A percentile compares a stretch with the other conserved stretches of the same genome.
phyloP scores from a whole-genome alignment of 768 basidiomycete species.

The Collybia sordida region DNA sequence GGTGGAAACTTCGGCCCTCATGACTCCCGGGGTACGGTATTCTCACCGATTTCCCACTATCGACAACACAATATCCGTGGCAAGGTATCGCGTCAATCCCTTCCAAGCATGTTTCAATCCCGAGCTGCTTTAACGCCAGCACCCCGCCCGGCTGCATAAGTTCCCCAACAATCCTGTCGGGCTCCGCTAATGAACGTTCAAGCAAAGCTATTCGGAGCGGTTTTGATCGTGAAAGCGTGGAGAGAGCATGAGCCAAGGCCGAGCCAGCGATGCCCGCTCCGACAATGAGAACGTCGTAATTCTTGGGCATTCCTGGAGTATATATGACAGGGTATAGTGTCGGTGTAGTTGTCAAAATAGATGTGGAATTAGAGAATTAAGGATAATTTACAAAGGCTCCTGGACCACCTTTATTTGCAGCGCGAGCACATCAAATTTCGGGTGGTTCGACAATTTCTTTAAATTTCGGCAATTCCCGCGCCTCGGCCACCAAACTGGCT shows the following conservation, averaged over 20 bases:
- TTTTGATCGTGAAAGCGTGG: constrained; percentile 48
- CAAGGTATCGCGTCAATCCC: constrained; percentile 86
- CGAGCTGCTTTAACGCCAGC: constrained; percentile 71
- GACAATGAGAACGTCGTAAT: constrained; percentile 83
- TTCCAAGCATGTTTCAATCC: constrained; percentile 72
- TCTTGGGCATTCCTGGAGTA: not conserved
- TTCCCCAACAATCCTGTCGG: constrained; percentile 97
- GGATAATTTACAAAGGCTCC: too few species aligned
- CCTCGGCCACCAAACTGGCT: too few species aligned
- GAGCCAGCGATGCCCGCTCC: constrained; percentile 92
- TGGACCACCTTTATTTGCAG: too few species aligned
- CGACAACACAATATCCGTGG: constrained; percentile 83
- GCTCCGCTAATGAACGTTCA: constrained; percentile 89
- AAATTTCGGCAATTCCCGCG: too few species aligned
- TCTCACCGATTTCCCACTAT: constrained; percentile 66
- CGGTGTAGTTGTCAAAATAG: too few species aligned
- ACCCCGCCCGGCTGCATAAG: constrained; percentile 94
- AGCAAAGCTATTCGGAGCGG: constrained; percentile 81
- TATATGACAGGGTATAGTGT: too few species aligned
- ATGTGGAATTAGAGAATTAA: too few species aligned
- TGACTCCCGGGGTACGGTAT: constrained; percentile 81
- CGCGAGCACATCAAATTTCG: too few species aligned
- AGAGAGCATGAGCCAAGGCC: constrained; percentile 83
- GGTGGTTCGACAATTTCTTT: too few species aligned
- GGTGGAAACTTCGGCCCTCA: constrained; percentile 89